Conservation (phyloP, 176 grass and related monocot species). For the Rhynchospora pubera region DNA sequence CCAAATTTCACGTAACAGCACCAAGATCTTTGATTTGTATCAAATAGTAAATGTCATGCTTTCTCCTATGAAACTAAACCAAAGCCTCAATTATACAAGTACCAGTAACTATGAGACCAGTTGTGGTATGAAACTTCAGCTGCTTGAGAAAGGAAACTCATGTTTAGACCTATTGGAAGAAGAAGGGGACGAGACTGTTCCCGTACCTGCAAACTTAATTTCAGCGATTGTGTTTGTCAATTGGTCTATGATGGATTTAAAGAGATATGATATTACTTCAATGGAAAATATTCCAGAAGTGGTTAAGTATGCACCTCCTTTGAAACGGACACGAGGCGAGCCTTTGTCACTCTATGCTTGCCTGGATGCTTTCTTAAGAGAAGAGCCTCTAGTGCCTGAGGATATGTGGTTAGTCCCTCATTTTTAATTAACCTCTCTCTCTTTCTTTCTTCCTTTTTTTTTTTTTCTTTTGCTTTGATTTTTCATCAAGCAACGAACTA, state of each 20-base stretch:
- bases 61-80: conserved; percentile 52
- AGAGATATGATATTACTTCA: conserved; percentile 49
- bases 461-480: neutral
- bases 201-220: conserved; percentile 40
- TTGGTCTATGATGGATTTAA: conserved; percentile 72
- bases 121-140: conserved; percentile 34
- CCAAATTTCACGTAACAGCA: conserved; percentile 60
- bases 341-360: conserved; percentile 93
- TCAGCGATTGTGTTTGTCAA: conserved; percentile 67
- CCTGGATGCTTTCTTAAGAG: conserved; percentile 96
- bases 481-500: neutral
- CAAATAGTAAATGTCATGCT: conserved; percentile 65
- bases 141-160: conserved; percentile 72
- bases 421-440: neutral
- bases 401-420: conserved; percentile 91
- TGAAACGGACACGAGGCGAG: conserved; percentile 95
- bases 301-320: conserved; percentile 78
- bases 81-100: conserved; percentile 37
- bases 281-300: conserved; percentile 84
- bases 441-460: too few species aligned
- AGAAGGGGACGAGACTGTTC: conserved; percentile 29
- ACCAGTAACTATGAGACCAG: conserved; percentile 38
- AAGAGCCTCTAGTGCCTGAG: conserved; percentile 93
- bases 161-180: conserved; percentile 48
- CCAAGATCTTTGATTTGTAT: conserved; percentile 54